Evolutionary conservation across 768 basidiomycete genomes (phyloP).

Genomic region (Calocera viscosa): DNA sequence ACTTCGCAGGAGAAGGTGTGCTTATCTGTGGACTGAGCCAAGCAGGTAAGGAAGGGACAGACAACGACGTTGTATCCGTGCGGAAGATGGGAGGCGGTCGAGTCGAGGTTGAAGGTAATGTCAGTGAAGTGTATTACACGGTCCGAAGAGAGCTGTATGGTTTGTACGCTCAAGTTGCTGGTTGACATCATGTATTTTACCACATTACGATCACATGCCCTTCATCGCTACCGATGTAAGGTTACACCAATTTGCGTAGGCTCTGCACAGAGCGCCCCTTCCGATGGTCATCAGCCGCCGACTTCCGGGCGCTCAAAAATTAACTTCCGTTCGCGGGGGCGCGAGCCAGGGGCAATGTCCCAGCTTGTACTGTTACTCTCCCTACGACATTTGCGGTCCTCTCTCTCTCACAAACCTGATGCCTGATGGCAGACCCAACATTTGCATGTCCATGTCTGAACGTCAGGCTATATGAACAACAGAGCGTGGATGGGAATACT

Average conservation of each 20-base stretch:
- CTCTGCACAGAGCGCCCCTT: neutral
- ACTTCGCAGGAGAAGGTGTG: constrained; percentile 95
- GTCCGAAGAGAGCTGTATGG: constrained; percentile 84
- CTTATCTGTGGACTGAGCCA: constrained; percentile 63
- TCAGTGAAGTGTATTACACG: constrained; percentile 77
- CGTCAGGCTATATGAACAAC: neutral
- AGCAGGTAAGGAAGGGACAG: constrained; percentile 39
- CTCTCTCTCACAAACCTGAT: neutral
- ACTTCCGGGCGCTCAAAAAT: constrained; percentile 1
- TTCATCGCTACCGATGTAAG: neutral
- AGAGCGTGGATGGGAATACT: neutral
- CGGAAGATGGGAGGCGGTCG: constrained; percentile 73
- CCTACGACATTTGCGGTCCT: neutral
- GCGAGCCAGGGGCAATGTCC: neutral
- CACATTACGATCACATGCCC: neutral
- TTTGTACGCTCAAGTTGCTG: constrained; percentile 74
- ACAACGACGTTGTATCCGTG: constrained; percentile 51
- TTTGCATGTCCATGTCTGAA: constrained; percentile 4
- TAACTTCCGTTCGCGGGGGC: neutral
- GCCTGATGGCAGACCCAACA: neutral
- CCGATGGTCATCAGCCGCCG: neutral
- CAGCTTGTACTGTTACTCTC: neutral
- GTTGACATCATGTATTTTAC: constrained; percentile 11
- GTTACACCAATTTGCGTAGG: neutral
- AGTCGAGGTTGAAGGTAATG: constrained; percentile 80